Percentiles rank a stretch among this genome's conserved stretches.
Conservation (phyloP, 2,329 filamentous ascomycete genomes). For the Lachnellula hyalina region DNA sequence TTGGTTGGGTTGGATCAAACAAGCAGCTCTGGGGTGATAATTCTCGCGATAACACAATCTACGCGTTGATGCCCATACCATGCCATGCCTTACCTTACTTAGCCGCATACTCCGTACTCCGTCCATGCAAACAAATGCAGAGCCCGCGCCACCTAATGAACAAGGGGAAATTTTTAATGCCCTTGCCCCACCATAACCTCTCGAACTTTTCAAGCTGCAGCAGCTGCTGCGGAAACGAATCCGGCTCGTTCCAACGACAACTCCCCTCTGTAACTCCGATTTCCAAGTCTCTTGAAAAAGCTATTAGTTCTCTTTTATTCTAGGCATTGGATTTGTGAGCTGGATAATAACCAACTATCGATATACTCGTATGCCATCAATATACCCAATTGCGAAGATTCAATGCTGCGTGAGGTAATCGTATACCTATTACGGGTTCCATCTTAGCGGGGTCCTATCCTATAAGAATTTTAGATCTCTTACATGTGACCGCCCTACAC, state of each 20-base stretch:
- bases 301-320: too few species aligned
- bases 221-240: neutral
- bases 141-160: neutral
- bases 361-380: too few species aligned
- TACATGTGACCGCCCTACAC: neutral
- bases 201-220: neutral
- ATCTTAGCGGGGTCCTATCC: too few species aligned
- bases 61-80: neutral
- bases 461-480: too few species aligned
- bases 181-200: neutral
- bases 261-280: neutral
- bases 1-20: too few species aligned
- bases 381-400: neutral
- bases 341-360: too few species aligned
- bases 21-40: neutral
- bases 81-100: neutral
- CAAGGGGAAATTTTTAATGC: neutral
- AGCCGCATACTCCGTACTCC: neutral
- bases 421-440: too few species aligned
- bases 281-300: neutral
- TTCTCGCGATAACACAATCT: neutral
- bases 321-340: too few species aligned
- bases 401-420: too few species aligned
- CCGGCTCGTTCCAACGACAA: neutral
- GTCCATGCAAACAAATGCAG: neutral